Evolutionary conservation across 2,329 filamentous ascomycete species (phyloP).

Genomic region (Fusarium aywerte): DNA sequence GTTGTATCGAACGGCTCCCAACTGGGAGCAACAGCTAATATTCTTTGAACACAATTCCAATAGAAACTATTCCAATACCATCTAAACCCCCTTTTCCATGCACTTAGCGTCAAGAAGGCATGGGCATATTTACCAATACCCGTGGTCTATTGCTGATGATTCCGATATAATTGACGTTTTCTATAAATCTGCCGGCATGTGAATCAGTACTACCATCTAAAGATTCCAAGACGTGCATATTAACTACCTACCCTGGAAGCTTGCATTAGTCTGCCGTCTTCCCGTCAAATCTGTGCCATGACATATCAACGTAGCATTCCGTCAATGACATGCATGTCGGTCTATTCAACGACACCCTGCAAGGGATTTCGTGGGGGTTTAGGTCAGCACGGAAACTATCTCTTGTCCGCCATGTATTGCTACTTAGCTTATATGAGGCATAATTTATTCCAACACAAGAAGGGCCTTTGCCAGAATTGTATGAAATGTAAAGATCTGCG

Average conservation of each 20-base stretch:
- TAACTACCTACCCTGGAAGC: conserved; percentile 64
- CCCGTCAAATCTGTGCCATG: conserved; percentile 87
- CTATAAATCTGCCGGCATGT: conserved; percentile 62
- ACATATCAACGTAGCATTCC: conserved; percentile 85
- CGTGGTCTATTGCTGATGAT: not conserved
- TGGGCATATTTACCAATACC: no score
- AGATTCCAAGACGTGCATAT: conserved; percentile 58
- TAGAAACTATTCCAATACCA: not conserved
- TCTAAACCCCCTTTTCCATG: not conserved
- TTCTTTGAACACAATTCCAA: not conserved
- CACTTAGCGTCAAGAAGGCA: not conserved
- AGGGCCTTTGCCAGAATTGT: conserved; percentile 59
- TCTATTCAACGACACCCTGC: conserved; percentile 74
- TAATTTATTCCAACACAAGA: not conserved
- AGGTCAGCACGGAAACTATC: not conserved
- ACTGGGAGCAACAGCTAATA: not conserved
- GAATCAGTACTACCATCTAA: conserved; percentile 60
- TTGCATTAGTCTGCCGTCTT: conserved; percentile 84
- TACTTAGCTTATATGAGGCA: not conserved
- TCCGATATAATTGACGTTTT: conserved; percentile 68
- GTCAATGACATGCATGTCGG: conserved; percentile 79
- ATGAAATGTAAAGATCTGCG: conserved; percentile 74
- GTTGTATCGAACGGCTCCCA: not conserved
- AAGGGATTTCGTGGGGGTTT: conserved; percentile 78
- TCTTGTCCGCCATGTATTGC: not conserved